Evolutionary conservation across 1,139 yeast species (phyloP), one percentile per base, ranked within the genome.

Genomic region (Yamadazyma songkhlaensis): DNA sequence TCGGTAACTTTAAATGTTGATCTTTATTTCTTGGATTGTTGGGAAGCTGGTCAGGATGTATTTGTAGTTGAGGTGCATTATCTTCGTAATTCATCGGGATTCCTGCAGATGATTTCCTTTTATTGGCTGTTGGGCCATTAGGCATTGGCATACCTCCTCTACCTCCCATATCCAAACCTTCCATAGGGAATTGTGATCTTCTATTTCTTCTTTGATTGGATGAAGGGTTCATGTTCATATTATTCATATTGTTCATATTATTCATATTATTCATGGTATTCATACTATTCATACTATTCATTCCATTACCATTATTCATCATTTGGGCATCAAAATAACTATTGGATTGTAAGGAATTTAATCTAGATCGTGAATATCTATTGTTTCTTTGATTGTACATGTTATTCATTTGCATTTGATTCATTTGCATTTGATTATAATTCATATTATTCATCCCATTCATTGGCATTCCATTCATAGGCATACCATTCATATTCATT

Each of bases 141-240:
- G 68, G 63, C 54, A 55, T 55, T 35, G 75, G 76, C 76, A 70
- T 71, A 9, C 76, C 76, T n/a, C 74, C 76, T 47, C 77, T 60
- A 9, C 75, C 76, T 10, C 76, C 76, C 62, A 68, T 60, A 49
- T 71, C 76, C 24, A 69, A 46, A 32, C 53, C 56, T 56, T 62
- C 37, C 44, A 55, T 13, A 3, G 72, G 68, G 47, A 59, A 60
- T 10, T 55, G 63, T 0, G 73, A 64, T 21, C 74, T 59, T 36
- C 74, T 62, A 5, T 60, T 55, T 9, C 53, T 57, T 40, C 59
- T 53, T 35, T 31, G 25, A n/a, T 25, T 25, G 27, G 27, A 25
- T 25, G 11, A 10, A 14, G 9, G 29, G 31, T 31, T 36, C 50
- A 23, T 42, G 37, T 24, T 31, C 50, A 23, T 42, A 38, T 26